Base-by-base conservation (phyloP, 768 basidiomycete species). In the Rhodosporidiobolus sp. region DNA sequence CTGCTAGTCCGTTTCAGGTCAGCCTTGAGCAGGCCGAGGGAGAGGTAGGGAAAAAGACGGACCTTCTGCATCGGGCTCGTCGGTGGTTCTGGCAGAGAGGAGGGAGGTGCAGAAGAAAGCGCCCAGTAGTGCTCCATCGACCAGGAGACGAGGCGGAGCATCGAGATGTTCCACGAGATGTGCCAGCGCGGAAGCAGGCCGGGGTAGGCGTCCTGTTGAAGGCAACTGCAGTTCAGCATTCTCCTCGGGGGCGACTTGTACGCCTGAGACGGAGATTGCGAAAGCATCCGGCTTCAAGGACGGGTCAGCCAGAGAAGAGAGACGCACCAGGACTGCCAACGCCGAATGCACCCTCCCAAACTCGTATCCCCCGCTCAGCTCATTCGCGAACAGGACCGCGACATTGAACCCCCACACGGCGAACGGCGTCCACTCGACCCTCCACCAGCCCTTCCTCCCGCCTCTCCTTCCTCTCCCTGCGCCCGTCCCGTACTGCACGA, bases 51-150 rank as follows among this genome's bases (percentile, higher is more conserved):
- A 30, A 34, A 24, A 62, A 5, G 16, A 17, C 66, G 28, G 35
- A 67, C 66, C 59, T 67, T 63, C 4, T 28, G 11, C 49, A 24
- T 10, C 34, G 61, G 61, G 26, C 61, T 48, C 32, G 49, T 69
- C 38, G n/a, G 22, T 5, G 48, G 32, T 19, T 62, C 60, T 20
- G 46, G 26, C 24, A 49, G 17, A 30, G 38, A 10, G 32, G 22
- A 20, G 30, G 43, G 19, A 19, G 48, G 24, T 12, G 53, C 11
- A 4, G 62, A 35, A 3, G 17, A 28, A 34, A 34, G 35, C 35
- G 91, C 87, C 94, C 94, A 98, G 77, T 91, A 87, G 78, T 89
- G 89, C 79, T 99, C 96, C 87, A 95, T 87, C 72, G 88, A 90
- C 83, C 93, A 99, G 0, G 94, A 94, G 11, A 99, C 85, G 22